A percentile compares a stretch with the other conserved stretches of the same genome.
Evolutionary conservation across 768 basidiomycete genomes (phyloP).

Genomic region (Grammothele lineata): DNA sequence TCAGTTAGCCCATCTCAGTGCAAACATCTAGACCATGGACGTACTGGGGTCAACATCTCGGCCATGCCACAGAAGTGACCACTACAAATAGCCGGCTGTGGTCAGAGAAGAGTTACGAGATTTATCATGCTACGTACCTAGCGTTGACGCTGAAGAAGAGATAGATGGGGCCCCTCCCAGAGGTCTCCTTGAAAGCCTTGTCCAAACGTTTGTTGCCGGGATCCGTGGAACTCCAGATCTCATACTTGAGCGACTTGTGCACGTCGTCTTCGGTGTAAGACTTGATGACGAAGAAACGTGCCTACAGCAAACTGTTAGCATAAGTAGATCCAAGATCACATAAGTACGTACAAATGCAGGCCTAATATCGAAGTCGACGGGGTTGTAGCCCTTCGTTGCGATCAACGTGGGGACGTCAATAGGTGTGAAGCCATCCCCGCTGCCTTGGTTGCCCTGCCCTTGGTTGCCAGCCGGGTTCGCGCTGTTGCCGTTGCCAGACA

Average conservation of each 20-base stretch:
- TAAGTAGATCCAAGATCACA: neutral
- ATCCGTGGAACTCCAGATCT: constrained; percentile 97
- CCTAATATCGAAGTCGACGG: constrained; percentile 73
- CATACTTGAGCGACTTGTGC: constrained; percentile 95
- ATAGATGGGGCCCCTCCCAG: constrained; percentile 90
- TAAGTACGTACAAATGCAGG: constrained; percentile 73
- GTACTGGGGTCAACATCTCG: constrained; percentile 91
- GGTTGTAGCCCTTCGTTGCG: constrained; percentile 89
- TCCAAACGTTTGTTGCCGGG: constrained; percentile 97
- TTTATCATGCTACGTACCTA: constrained; percentile 36
- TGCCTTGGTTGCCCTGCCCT: constrained; percentile 20
- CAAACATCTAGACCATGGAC: constrained; percentile 24
- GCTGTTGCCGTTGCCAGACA: constrained; percentile 3
- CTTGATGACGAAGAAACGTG: constrained; percentile 96
- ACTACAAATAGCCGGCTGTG: constrained; percentile 34
- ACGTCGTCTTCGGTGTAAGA: constrained; percentile 99
- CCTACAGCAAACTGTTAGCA: constrained; percentile 38
- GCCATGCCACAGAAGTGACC: constrained; percentile 99
- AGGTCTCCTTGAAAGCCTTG: constrained; percentile 95
- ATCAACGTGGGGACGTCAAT: constrained; percentile 86
- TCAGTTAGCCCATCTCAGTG: neutral
- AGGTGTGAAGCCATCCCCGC: constrained; percentile 46
- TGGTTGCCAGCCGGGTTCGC: constrained; percentile 25
- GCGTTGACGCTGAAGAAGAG: constrained; percentile 98
- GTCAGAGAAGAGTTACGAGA: neutral